phyloP scores from a whole-genome alignment of 2,329 filamentous ascomycete genomes.

The Fusarium neocosmosporiellum region DNA sequence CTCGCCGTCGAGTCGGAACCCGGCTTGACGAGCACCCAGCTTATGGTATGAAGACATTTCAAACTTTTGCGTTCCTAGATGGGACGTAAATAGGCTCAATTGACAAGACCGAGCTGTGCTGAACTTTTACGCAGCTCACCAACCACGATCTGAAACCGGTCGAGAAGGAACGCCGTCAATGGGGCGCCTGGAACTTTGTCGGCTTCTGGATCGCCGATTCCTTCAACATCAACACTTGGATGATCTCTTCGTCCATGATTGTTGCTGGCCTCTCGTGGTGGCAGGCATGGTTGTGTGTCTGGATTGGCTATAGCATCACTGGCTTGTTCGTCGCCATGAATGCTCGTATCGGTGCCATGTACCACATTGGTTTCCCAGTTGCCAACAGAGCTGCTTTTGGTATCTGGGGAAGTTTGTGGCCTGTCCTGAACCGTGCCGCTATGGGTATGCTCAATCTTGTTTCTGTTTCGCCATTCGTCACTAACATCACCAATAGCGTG shows the following conservation, averaged over 20 bases:
- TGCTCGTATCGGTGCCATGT: conserved; percentile 85
- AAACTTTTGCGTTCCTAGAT: neutral
- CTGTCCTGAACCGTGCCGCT: conserved; percentile 87
- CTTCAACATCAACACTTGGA: conserved; percentile 94
- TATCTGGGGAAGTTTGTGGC: conserved; percentile 90
- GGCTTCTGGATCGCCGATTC: conserved; percentile 88
- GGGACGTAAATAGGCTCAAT: conserved; percentile 1
- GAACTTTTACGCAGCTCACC: conserved; percentile 65
- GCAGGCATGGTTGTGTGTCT: conserved; percentile 91
- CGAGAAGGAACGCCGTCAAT: conserved; percentile 82
- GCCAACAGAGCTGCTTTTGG: conserved; percentile 83
- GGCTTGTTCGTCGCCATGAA: conserved; percentile 80
- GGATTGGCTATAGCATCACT: conserved; percentile 85
- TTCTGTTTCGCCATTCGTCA: neutral
- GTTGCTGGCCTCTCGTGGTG: conserved; percentile 85
- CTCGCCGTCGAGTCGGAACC: conserved; percentile 80
- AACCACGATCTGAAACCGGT: conserved; percentile 87
- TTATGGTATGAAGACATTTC: conserved; percentile 69
- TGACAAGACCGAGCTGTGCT: conserved; percentile 21
- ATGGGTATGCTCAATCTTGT: conserved; percentile 63
- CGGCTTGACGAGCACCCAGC: conserved; percentile 80
- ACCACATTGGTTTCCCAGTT: conserved; percentile 92
- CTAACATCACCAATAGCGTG: conserved; percentile 63
- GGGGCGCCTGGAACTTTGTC: conserved; percentile 89
- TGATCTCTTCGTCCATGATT: conserved; percentile 89